A percentile compares a stretch with the other conserved stretches of the same genome.
These are phyloP conservation scores for Suillus plorans DNA, from an alignment of 768 basidiomycete species.

Conservation along the genomic window DNA sequence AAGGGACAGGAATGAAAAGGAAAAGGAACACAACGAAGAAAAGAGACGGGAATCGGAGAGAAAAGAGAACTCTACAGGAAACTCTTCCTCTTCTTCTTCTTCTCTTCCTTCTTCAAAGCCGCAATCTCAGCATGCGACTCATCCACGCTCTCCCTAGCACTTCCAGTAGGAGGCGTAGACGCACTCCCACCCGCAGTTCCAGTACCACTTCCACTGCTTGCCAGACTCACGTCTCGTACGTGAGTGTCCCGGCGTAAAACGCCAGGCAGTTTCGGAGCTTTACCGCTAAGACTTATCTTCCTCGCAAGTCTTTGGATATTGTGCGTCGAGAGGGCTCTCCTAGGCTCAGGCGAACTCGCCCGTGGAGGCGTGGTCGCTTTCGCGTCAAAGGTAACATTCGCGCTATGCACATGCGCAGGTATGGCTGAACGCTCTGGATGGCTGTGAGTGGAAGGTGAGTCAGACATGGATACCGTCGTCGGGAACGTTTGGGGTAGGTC, in stretches of 20 bases:
- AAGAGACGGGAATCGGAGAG: not conserved
- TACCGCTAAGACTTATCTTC: slow-evolving; percentile 56
- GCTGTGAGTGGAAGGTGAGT: slow-evolving; percentile 29
- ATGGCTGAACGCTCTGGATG: slow-evolving; percentile 10
- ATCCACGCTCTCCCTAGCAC: slow-evolving; percentile 32
- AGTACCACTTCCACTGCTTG: not conserved
- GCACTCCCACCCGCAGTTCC: not conserved
- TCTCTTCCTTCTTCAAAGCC: slow-evolving; percentile 43
- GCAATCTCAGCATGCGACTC: slow-evolving; percentile 31
- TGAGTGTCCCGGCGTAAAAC: slow-evolving; percentile 31
- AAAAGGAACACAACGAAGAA: slow-evolving; percentile 8
- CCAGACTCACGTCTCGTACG: slow-evolving; percentile 23
- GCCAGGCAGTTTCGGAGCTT: slow-evolving; percentile 19
- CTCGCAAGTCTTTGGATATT: slow-evolving; percentile 83
- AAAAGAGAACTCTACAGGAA: slow-evolving; percentile 37
- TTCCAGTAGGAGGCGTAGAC: slow-evolving; percentile 23
- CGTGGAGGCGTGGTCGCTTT: slow-evolving; percentile 58
- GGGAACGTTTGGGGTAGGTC: slow-evolving; percentile 23
- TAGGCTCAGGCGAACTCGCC: slow-evolving; percentile 68
- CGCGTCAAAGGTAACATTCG: slow-evolving; percentile 68
- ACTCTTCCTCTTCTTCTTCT: slow-evolving; percentile 65
- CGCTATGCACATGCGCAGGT: slow-evolving; percentile 22
- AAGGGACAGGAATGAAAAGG: not conserved
- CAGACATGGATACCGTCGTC: slow-evolving; percentile 32
- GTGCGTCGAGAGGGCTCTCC: slow-evolving; percentile 78